Evolutionary conservation across 257 asterid genomes (phyloP).

Genomic region (Plantago ovata): DNA sequence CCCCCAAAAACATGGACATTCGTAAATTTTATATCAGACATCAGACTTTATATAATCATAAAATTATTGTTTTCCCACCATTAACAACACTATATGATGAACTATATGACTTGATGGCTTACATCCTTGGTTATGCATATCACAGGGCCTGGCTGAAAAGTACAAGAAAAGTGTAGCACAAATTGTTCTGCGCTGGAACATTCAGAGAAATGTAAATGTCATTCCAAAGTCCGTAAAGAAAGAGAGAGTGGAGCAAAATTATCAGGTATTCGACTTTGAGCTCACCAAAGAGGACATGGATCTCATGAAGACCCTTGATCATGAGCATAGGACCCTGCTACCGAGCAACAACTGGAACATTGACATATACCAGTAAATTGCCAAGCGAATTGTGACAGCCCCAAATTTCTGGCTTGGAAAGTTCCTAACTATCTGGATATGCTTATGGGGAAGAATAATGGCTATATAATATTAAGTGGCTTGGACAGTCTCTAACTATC

Average conservation of each 20-base stretch:
- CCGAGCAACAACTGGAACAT: slow-evolving; percentile 14
- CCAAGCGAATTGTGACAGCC: background rate
- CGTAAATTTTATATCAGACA: background rate
- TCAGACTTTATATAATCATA: background rate
- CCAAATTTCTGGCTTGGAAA: slow-evolving; percentile 9
- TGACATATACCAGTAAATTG: slow-evolving; percentile 10
- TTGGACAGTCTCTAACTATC: slow-evolving; percentile 1
- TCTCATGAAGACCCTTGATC: slow-evolving; percentile 6
- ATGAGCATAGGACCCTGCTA: background rate
- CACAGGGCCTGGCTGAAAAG: slow-evolving; percentile 50
- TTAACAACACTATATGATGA: background rate
- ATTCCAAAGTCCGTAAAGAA: slow-evolving; percentile 54
- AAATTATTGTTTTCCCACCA: background rate
- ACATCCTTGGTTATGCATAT: slow-evolving; percentile 9
- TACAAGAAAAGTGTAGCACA: slow-evolving; percentile 50
- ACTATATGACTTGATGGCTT: background rate
- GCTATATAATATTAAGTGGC: background rate
- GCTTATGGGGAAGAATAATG: slow-evolving; percentile 5
- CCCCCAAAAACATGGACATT: background rate
- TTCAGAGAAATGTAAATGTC: slow-evolving; percentile 40
- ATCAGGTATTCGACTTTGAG: slow-evolving; percentile 34
- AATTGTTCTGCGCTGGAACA: slow-evolving; percentile 53
- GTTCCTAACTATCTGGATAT: background rate
- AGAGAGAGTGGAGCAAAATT: slow-evolving; percentile 45
- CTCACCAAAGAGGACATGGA: slow-evolving; percentile 30